Evolutionary conservation across 2,329 filamentous ascomycete species (phyloP).

Genomic region (Talaromyces sp.): DNA sequence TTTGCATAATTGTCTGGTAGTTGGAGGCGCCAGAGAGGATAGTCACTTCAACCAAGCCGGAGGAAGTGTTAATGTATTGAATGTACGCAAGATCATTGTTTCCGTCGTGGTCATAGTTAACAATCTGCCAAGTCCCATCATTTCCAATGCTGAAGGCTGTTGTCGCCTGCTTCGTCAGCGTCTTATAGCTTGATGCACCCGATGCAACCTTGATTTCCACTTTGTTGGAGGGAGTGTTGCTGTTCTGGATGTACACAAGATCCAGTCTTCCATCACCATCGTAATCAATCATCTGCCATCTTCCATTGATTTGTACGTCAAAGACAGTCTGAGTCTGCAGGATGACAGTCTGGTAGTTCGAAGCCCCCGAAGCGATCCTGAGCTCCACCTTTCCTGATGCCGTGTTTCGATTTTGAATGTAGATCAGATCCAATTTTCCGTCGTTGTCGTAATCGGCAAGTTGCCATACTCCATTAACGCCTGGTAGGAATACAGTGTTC

Average conservation of each 20-base stretch:
- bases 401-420: constrained; percentile 16
- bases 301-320: constrained; percentile 11
- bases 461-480: constrained; percentile 3
- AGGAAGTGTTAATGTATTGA: neutral
- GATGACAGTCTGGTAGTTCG: constrained; percentile 48
- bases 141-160: neutral
- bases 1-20: constrained; percentile 48
- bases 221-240: neutral
- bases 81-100: constrained; percentile 1
- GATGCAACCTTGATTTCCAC: constrained; percentile 4
- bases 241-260: constrained; percentile 1
- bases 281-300: constrained; percentile 16
- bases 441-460: constrained; percentile 12
- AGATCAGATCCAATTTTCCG: constrained; percentile 12
- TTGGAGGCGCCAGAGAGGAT: constrained; percentile 14
- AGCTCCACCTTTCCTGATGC: constrained; percentile 14
- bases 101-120: neutral
- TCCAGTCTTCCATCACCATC: constrained; percentile 8
- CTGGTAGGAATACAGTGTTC: constrained; percentile 46
- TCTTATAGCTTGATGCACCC: neutral
- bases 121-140: neutral
- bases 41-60: constrained; percentile 2
- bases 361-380: constrained; percentile 13
- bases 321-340: constrained; percentile 62
- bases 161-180: neutral